Base-by-base conservation (phyloP, 2,329 filamentous ascomycete species). In the Xylariaceae sp. region DNA sequence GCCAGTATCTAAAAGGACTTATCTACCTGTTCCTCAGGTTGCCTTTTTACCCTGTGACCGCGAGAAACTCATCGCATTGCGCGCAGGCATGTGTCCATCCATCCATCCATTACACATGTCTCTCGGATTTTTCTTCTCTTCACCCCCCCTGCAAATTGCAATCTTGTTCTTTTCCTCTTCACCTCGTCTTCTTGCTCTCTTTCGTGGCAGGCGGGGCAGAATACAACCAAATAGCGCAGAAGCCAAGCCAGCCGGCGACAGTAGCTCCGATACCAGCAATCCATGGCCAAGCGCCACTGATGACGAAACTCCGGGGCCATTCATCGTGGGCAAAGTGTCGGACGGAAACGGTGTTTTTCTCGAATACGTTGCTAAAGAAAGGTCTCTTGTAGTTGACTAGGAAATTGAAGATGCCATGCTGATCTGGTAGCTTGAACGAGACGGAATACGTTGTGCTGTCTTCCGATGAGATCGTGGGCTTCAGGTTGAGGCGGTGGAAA, bases 321-420 rank as follows among this genome's bases (percentile, higher is more conserved):
- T 99, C 94, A 70, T 99, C 87, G 77, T 99, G 94, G 7, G 94
- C 94, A 74, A 96, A 94, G 76, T 99, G 94, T 43, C 94, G 84
- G 31, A 99, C 90, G 1, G 92, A 96, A 48, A 97, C 92, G 18
- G 93, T 94, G 63, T 86, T 83, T 83, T 97, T 97, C 77, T 97
- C 91, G 68, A 97, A 92, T 48, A 99, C 70, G 69, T 86, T 88
- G 65, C 85, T 94, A 62, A 96, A 74, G 78, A 97, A 96, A 1
- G 93, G 91, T 6, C 94, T 86, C 79, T 96, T 96, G 81, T 97
- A 97, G 80, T 97, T 96, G 72, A 97, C 81, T 68, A 87, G 84
- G 81, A 99, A 97, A 76, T 96, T 96, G 81, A 97, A 99, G 74
- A 99, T 97, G 68, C 94, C 94, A 75, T 99, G 94, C 74, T 99